Evolutionary conservation across 805 yeast species (phyloP), one percentile per base, ranked within the genome.

Genomic region (Lachancea lanzarotensis): DNA sequence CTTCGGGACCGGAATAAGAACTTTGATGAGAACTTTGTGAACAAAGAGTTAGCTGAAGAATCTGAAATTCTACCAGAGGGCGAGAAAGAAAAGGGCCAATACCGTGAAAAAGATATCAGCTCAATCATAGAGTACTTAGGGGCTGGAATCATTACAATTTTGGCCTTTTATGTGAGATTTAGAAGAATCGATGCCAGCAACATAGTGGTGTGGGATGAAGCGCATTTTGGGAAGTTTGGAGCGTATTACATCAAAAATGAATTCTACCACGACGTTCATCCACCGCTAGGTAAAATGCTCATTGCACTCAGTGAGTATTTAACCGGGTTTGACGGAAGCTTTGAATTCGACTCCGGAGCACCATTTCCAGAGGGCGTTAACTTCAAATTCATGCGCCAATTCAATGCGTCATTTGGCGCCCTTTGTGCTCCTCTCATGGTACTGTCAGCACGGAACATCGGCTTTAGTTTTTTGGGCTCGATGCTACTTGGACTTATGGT

Each of bases 151-250:
- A 74, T 90, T 58, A 89, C 96, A 0, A 47, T 74, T 1, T 51
- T 82, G 16, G 81, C 93, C 9, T 84, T 90, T 55, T 75, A 74
- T 50, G 74, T 87, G 35, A 78, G 98, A 55, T 78, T 89, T 64
- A 81, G 85, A 68, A 71, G 75, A 50, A 83, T 91, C 53, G 84
- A 85, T 44, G 71, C 75, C 45, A 84, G 87, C 49, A 72, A 76
- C 45, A 72, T 75, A 45, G 97, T 93, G 26, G 93, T 93, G 38
- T 90, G 97, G 97, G 97, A 89, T 68, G 97, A 89, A 63, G 97
- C 96, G 34, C 96, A 90, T 70, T 91, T 91, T 65, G 98, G 97
- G 42, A 93, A 91, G 64, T 91, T 91, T 63, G 98, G 97, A 27
- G 82, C 96, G 11, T 83, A 87, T 63, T 91, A 91, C 66, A 71